phyloP scores from a whole-genome alignment of 441 rosid genomes.

The Capsella rubella region DNA sequence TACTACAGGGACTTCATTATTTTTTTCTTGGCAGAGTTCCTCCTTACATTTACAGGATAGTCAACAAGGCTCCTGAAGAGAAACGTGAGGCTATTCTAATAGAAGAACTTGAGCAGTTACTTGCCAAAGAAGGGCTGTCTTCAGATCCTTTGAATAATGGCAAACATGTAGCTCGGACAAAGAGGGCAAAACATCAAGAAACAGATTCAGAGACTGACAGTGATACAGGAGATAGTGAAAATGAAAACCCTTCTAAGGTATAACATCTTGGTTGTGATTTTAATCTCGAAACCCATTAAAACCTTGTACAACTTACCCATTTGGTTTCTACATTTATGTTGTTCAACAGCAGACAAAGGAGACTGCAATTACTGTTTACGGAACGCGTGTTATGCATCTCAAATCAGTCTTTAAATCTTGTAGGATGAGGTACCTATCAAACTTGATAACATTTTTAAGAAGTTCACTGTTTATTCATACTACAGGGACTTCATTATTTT shows the following conservation, averaged over 20 bases:
- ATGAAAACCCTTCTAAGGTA: slow-evolving; percentile 59
- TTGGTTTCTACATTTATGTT: slow-evolving; percentile 31
- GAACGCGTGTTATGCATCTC: slow-evolving; percentile 78
- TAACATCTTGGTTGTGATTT: slow-evolving; percentile 26
- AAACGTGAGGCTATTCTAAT: slow-evolving; percentile 75
- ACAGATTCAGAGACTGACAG: slow-evolving; percentile 45
- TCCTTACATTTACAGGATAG: slow-evolving; percentile 79
- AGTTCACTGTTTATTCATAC: background rate
- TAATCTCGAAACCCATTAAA: slow-evolving; percentile 7
- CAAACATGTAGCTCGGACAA: slow-evolving; percentile 56
- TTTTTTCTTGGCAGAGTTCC: slow-evolving; percentile 60
- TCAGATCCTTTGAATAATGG: slow-evolving; percentile 54
- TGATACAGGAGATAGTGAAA: slow-evolving; percentile 55
- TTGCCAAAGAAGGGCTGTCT: slow-evolving; percentile 86
- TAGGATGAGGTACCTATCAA: slow-evolving; percentile 71
- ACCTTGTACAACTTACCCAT: slow-evolving; percentile 13
- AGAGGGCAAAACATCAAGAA: slow-evolving; percentile 52
- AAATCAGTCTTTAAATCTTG: slow-evolving; percentile 84
- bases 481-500: slow-evolving; percentile 19
- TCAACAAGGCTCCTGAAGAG: slow-evolving; percentile 80
- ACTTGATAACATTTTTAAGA: slow-evolving; percentile 11
- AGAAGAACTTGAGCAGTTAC: slow-evolving; percentile 80
- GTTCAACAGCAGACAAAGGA: slow-evolving; percentile 68
- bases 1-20: slow-evolving; percentile 9
- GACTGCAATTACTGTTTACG: slow-evolving; percentile 63